Conservation (phyloP, 1,284 basidiomycete genomes). For the Apiotrichum brassicae region DNA sequence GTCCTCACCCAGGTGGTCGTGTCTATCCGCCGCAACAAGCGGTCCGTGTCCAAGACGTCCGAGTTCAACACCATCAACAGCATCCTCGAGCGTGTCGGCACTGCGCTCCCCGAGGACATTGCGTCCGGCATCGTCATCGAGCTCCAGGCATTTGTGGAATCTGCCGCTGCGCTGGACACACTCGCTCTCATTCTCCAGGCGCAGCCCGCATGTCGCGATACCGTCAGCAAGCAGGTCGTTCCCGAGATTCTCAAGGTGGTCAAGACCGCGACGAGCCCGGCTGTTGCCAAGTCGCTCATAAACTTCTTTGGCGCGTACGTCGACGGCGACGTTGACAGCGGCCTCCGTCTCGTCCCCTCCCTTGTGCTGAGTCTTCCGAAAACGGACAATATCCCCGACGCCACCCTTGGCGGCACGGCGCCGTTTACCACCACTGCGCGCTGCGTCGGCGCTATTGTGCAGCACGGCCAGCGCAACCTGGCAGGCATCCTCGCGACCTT, state of each 20-base stretch:
- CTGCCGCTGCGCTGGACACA: constrained; percentile 66
- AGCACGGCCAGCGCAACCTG: constrained; percentile 60
- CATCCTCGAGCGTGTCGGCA: constrained; percentile 50
- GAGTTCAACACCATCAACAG: constrained; percentile 67
- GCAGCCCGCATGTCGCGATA: constrained; percentile 63
- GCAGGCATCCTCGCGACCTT: constrained; percentile 75
- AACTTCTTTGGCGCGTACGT: constrained; percentile 74
- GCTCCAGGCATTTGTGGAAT: constrained; percentile 67
- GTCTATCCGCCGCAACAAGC: constrained; percentile 71
- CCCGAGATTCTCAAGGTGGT: constrained; percentile 63
- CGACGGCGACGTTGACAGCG: constrained; percentile 71
- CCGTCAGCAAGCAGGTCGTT: constrained; percentile 65
- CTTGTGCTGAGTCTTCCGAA: constrained; percentile 49
- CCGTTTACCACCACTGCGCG: constrained; percentile 64
- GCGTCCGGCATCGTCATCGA: constrained; percentile 62
- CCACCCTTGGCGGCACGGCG: constrained; percentile 40
- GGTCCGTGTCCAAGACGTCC: constrained; percentile 68
- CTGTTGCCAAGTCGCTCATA: constrained; percentile 68
- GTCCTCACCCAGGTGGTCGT: constrained; percentile 70
- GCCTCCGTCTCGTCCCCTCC: constrained; percentile 69
- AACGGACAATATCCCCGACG: constrained; percentile 29
- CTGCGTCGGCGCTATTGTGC: constrained; percentile 73
- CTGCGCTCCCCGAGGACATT: constrained; percentile 57
- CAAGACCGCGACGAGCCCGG: constrained; percentile 67
- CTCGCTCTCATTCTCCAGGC: constrained; percentile 64